A percentile compares a stretch with the other conserved stretches of the same genome.
These are phyloP conservation scores for Gomphus bonarii DNA, from an alignment of 1,284 basidiomycete species.

Conservation along the genomic window DNA sequence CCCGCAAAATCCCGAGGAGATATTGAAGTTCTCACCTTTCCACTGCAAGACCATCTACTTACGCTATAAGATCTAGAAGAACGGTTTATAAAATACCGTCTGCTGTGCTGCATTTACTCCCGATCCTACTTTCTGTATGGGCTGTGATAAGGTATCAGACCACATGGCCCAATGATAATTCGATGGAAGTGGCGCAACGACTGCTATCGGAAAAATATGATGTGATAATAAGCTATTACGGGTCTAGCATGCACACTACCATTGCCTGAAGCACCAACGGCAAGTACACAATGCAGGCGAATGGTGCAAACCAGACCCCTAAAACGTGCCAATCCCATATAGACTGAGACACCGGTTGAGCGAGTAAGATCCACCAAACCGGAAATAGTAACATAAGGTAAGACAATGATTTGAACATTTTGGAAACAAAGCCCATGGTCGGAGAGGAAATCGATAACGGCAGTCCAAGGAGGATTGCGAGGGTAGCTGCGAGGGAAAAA, in stretches of 20 bases:
- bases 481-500: conserved; percentile 71
- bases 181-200: neutral
- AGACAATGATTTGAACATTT: conserved; percentile 2
- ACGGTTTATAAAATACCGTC: no score
- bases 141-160: neutral
- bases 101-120: no score
- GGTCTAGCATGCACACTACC: conserved; percentile 38
- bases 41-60: no score
- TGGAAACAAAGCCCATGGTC: conserved; percentile 15
- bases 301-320: conserved; percentile 66
- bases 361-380: neutral
- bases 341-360: neutral
- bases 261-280: conserved; percentile 62
- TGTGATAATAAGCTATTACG: neutral
- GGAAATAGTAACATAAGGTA: conserved; percentile 5
- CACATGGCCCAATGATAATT: neutral
- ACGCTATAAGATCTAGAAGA: no score
- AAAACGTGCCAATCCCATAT: conserved; percentile 65
- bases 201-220: neutral
- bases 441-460: conserved; percentile 40
- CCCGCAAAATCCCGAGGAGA: no score
- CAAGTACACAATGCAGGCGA: conserved; percentile 59
- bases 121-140: neutral
- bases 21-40: no score
- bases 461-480: conserved; percentile 52